Evolutionary conservation across 139 green algal genomes (phyloP).

Genomic region (Klebsormidium nitens): DNA sequence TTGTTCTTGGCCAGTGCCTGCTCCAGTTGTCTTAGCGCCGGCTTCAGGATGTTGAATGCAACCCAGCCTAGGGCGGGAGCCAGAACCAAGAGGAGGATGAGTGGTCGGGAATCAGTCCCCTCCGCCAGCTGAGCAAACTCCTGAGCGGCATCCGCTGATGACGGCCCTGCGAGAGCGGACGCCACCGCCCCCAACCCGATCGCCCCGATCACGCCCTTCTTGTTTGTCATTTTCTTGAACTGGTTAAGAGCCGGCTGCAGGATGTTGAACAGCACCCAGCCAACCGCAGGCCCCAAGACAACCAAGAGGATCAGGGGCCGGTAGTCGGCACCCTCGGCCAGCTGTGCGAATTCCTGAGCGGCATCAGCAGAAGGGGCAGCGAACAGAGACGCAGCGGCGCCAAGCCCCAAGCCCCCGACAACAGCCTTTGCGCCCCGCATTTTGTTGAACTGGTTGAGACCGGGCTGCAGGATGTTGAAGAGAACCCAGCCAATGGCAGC

Average conservation of each 20-base stretch:
- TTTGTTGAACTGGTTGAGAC: conserved; percentile 55
- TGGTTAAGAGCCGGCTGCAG: conserved; percentile 53
- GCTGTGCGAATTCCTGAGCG: conserved; percentile 53
- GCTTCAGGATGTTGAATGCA: conserved; percentile 65
- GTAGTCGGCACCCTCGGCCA: conserved; percentile 56
- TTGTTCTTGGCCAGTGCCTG: no score
- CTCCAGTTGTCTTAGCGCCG: conserved; percentile 58
- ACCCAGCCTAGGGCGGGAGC: conserved; percentile 62
- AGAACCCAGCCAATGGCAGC: conserved; percentile 61
- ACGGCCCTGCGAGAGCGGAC: conserved; percentile 4
- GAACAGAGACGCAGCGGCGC: conserved; percentile 12
- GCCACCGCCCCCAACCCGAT: conserved; percentile 20
- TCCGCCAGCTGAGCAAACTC: conserved; percentile 66
- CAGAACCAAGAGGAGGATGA: conserved; percentile 14
- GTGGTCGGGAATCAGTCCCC: background rate
- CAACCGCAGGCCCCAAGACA: conserved; percentile 53
- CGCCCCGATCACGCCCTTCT: conserved; percentile 35
- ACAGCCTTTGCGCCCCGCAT: conserved; percentile 45
- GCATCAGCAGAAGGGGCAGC: conserved; percentile 17
- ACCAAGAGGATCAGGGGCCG: conserved; percentile 50
- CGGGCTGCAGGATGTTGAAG: conserved; percentile 64
- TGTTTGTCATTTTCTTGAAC: conserved; percentile 54
- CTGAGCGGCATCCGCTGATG: conserved; percentile 29
- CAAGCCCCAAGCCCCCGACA: conserved; percentile 13
- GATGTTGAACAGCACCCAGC: conserved; percentile 80